A percentile compares a stretch with the other conserved stretches of the same genome.
Evolutionary conservation across 2,329 filamentous ascomycete genomes (phyloP).

Genomic region (Penicillium aurantiogriseum): DNA sequence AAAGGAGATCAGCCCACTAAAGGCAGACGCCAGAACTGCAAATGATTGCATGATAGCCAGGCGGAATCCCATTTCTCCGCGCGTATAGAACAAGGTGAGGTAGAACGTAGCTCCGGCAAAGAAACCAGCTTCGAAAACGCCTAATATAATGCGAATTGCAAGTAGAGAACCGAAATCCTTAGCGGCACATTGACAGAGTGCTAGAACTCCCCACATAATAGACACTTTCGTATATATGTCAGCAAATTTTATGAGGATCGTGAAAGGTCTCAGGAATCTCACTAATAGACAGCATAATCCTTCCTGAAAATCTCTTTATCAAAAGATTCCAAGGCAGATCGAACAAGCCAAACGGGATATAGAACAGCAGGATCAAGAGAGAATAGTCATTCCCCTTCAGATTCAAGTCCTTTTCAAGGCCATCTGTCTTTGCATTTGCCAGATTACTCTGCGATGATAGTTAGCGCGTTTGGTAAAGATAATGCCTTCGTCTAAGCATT

Average conservation of each 20-base stretch:
- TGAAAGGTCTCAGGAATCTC: background rate
- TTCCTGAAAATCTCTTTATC: constrained; percentile 45
- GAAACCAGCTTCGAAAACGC: constrained; percentile 54
- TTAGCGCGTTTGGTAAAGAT: constrained; percentile 17
- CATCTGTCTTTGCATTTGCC: constrained; percentile 49
- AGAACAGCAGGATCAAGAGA: constrained; percentile 48
- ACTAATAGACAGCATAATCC: constrained; percentile 39
- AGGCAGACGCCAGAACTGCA: constrained; percentile 42
- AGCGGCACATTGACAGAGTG: constrained; percentile 51
- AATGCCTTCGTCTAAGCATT: background rate
- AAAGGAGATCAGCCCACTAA: constrained; percentile 42
- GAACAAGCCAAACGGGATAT: constrained; percentile 51
- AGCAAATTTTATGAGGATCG: constrained; percentile 38
- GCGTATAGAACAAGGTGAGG: constrained; percentile 49
- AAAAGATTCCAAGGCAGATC: constrained; percentile 48
- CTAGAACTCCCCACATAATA: constrained; percentile 29
- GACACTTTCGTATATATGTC: constrained; percentile 24
- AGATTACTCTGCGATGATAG: constrained; percentile 42
- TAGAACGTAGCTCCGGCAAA: constrained; percentile 57
- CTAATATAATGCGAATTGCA: constrained; percentile 45
- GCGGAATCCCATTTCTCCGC: constrained; percentile 44
- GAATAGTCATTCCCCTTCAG: constrained; percentile 39
- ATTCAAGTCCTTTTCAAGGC: constrained; percentile 43
- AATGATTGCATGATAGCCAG: constrained; percentile 48
- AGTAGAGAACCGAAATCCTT: constrained; percentile 51